These are phyloP conservation scores for Monosporascus ibericus DNA, from an alignment of 2,329 filamentous ascomycete species.

Conservation along the genomic window DNA sequence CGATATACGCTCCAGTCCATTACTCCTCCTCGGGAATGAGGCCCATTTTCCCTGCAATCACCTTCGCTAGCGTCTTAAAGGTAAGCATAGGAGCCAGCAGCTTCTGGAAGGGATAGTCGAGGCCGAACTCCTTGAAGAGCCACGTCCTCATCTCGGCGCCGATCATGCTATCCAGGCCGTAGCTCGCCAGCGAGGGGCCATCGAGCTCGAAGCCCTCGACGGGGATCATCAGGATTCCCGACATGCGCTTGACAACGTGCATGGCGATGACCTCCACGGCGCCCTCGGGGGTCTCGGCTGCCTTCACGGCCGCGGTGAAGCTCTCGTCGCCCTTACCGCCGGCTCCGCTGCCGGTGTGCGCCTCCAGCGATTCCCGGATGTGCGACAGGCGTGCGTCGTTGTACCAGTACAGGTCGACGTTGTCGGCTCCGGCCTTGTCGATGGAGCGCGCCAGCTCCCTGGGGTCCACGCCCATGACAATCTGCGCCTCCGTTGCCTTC, in stretches of 20 bases:
- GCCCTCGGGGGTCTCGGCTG: neutral
- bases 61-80: conserved; percentile 7
- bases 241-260: conserved; percentile 14
- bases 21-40: neutral
- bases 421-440: conserved; percentile 3
- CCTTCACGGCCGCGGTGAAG: conserved; percentile 7
- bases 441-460: conserved; percentile 10
- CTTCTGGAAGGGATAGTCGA: conserved; percentile 34
- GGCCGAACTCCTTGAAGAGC: conserved; percentile 28
- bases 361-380: conserved; percentile 12
- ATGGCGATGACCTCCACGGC: conserved; percentile 6
- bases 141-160: conserved; percentile 30
- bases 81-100: conserved; percentile 27
- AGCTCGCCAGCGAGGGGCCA: conserved; percentile 20
- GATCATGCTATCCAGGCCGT: conserved; percentile 32
- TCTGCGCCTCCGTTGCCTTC: conserved; percentile 1
- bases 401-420: conserved; percentile 20
- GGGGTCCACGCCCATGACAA: conserved; percentile 17
- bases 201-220: conserved; percentile 13
- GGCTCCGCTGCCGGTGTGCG: neutral
- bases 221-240: conserved; percentile 17
- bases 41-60: conserved; percentile 7
- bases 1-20: too few species aligned
- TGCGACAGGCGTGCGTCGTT: conserved; percentile 19
- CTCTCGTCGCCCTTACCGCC: conserved; percentile 5